Base-by-base conservation (phyloP, 1,139 yeast genomes). In the Geotrichum bryndzae region DNA sequence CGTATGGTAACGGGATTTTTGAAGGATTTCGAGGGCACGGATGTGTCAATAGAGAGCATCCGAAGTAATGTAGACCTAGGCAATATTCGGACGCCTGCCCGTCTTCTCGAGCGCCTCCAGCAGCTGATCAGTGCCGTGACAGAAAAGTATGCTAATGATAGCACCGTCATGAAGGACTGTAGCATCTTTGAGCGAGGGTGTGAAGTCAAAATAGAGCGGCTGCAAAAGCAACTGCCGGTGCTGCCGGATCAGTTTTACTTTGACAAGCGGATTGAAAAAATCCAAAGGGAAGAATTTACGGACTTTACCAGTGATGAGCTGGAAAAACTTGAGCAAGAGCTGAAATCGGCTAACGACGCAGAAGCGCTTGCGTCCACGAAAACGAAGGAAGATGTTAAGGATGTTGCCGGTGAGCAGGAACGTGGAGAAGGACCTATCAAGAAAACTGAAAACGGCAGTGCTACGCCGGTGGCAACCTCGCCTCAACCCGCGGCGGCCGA, bases 1-100 rank as follows among this genome's bases (percentile, higher is more conserved):
- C 63, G 69, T 7, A 57, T 61, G 41, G 61, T 68, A 31, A 80
- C 82, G 23, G 81, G 80, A 25, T 84, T 88, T 58, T 88, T 88
- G 70, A 74, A 85, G 66, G 87, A 85, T 67, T 78, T 46, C 5
- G 58, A 55, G 13, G 48, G 51, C 29, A 41, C 51, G 15, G 51
- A 54, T 11, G 35, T 54, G 18, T 55, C 53, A 31, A 48, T 55
- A 10, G 58, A 55, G 27, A 38, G 50, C 25, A n/a, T 55, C 13
- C 25, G 22, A n/a, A n/a, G 13, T 10, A 51, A 48, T 29, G 27
- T 55, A 23, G 33, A 27, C 18, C 1, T 25, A 23, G 58, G 58
- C n/a, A 46, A 48, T 8, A 27, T 41, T 31, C 15, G 50, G 33
- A 55, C 53, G 11, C 45, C 45, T 41, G 48, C 18, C 48, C 48